These are phyloP conservation scores for Ceratobasidium sp. DNA, from an alignment of 1,284 basidiomycete species.

Conservation along the genomic window DNA sequence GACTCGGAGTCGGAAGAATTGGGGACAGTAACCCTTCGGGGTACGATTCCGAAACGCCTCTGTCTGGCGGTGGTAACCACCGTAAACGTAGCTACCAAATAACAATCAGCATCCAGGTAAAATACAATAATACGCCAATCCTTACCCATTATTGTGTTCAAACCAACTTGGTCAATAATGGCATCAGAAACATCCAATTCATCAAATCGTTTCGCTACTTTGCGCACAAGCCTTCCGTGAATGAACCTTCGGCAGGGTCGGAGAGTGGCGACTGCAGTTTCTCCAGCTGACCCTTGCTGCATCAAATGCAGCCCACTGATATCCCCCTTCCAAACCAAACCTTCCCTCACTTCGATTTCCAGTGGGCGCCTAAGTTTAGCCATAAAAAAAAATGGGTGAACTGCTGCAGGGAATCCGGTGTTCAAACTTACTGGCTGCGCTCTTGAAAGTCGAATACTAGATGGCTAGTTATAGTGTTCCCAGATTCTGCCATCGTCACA, in stretches of 20 bases:
- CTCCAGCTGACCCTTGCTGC: slow-evolving; percentile 20
- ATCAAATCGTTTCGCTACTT: slow-evolving; percentile 36
- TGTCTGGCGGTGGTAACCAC: slow-evolving; percentile 36
- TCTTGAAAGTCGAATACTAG: slow-evolving; percentile 38
- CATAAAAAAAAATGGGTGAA: neutral
- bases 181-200: slow-evolving; percentile 36
- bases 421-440: slow-evolving; percentile 35
- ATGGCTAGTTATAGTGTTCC: slow-evolving; percentile 24
- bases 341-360: slow-evolving; percentile 30
- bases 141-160: slow-evolving; percentile 38
- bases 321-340: slow-evolving; percentile 38
- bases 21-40: slow-evolving; percentile 21
- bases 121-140: neutral
- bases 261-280: slow-evolving; percentile 32
- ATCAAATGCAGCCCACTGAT: slow-evolving; percentile 36
- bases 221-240: slow-evolving; percentile 38
- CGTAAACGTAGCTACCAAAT: slow-evolving; percentile 33
- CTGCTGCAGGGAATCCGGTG: neutral
- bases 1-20: slow-evolving; percentile 39
- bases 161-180: slow-evolving; percentile 31
- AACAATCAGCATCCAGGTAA: neutral
- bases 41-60: slow-evolving; percentile 37
- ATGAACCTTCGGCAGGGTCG: slow-evolving; percentile 37
- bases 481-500: slow-evolving; percentile 19
- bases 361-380: slow-evolving; percentile 21